These are phyloP conservation scores for Tinospora cordifolia DNA, from an alignment of 164 flowering plant species.

Conservation along the genomic window DNA sequence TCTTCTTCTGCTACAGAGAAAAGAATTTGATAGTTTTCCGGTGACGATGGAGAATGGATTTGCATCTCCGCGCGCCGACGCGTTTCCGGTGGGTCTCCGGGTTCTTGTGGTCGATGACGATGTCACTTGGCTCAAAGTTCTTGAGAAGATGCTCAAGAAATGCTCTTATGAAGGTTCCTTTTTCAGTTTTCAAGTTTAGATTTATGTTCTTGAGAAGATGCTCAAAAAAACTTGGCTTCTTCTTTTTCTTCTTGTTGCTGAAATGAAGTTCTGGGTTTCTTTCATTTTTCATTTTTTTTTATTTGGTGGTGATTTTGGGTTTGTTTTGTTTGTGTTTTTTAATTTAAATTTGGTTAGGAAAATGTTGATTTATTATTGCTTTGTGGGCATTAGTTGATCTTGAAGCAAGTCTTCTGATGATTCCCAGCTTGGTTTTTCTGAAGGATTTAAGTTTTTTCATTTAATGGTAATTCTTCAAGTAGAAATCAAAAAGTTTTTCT, in stretches of 20 bases:
- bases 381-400: neutral
- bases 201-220: neutral
- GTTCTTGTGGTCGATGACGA: conserved; percentile 86
- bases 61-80: conserved; percentile 39
- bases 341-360: neutral
- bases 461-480: neutral
- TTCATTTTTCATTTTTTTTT: neutral
- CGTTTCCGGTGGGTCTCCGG: conserved; percentile 61
- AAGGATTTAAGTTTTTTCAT: neutral
- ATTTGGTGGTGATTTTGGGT: neutral
- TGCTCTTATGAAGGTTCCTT: conserved; percentile 50
- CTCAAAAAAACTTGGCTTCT: too few species aligned
- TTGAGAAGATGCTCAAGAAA: conserved; percentile 82
- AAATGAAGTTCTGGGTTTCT: too few species aligned
- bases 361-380: neutral
- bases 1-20: too few species aligned
- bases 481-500: neutral
- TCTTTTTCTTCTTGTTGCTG: neutral
- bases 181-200: neutral
- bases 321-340: neutral
- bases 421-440: neutral
- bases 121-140: conserved; percentile 66
- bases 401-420: neutral
- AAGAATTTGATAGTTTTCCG: neutral
- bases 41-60: conserved; percentile 36